These are phyloP conservation scores for Phytophthora ohioensis DNA, from an alignment of 352 stramenopile species.

Conservation along the genomic window DNA sequence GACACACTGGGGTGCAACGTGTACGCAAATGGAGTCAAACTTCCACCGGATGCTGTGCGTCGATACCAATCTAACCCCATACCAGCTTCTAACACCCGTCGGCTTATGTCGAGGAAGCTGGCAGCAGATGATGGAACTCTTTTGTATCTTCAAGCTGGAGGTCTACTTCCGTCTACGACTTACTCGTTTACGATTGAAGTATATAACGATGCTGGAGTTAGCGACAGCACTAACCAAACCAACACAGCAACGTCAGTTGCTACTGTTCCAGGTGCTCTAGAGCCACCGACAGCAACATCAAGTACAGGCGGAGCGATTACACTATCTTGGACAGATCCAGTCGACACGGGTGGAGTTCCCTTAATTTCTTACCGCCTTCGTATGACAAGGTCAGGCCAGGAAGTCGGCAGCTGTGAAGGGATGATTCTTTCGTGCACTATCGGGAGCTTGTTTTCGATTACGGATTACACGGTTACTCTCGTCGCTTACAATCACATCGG, in stretches of 20 bases:
- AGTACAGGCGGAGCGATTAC: conserved; percentile 56
- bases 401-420: conserved; percentile 50
- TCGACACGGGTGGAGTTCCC: conserved; percentile 59
- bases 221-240: conserved; percentile 22
- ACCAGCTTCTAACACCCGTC: not conserved
- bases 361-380: conserved; percentile 52
- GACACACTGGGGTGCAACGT: conserved; percentile 47
- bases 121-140: conserved; percentile 3
- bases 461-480: conserved; percentile 53
- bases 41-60: conserved; percentile 32
- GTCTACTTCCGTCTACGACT: conserved; percentile 45
- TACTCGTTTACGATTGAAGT: conserved; percentile 60
- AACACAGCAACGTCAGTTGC: conserved; percentile 27
- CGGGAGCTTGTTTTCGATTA: conserved; percentile 48
- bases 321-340: conserved; percentile 52
- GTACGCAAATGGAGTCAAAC: conserved; percentile 49
- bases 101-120: conserved; percentile 9
- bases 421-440: conserved; percentile 54
- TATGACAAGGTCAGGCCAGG: conserved; percentile 21
- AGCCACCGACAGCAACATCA: conserved; percentile 21
- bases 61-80: not conserved
- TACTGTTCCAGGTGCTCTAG: conserved; percentile 38
- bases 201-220: conserved; percentile 42
- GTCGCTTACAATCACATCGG: conserved; percentile 50
- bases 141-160: conserved; percentile 52